phyloP scores from a whole-genome alignment of 2,329 filamentous ascomycete genomes.

The Scedosporium boydii region DNA sequence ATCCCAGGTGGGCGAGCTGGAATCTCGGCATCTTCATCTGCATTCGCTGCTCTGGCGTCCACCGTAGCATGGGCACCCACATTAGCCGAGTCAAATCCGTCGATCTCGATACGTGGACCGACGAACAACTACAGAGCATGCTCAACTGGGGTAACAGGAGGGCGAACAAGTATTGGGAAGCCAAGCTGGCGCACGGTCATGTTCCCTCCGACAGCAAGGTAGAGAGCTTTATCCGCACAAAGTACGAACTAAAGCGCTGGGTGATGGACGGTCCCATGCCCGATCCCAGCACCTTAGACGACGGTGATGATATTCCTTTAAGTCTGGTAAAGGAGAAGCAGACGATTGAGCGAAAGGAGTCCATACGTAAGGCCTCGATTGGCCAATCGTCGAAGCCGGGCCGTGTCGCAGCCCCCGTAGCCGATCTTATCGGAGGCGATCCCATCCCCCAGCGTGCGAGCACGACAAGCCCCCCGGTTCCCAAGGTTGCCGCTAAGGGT shows the following conservation, averaged over 20 bases:
- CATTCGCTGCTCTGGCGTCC: slow-evolving; percentile 96
- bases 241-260: slow-evolving; percentile 98
- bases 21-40: slow-evolving; percentile 96
- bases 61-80: slow-evolving; percentile 97
- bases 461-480: slow-evolving; percentile 57
- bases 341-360: slow-evolving; percentile 49
- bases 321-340: slow-evolving; percentile 59
- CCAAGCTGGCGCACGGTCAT: slow-evolving; percentile 83
- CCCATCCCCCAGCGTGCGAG: slow-evolving; percentile 60
- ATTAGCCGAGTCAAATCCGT: slow-evolving; percentile 98
- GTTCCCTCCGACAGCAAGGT: slow-evolving; percentile 95
- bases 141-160: slow-evolving; percentile 91
- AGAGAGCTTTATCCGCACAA: slow-evolving; percentile 98
- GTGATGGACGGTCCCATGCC: slow-evolving; percentile 97
- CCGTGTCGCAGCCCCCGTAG: slow-evolving; percentile 36
- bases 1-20: slow-evolving; percentile 98
- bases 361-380: slow-evolving; percentile 50
- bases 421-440: slow-evolving; percentile 77
- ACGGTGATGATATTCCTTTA: slow-evolving; percentile 70
- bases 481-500: slow-evolving; percentile 45
- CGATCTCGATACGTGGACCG: slow-evolving; percentile 96
- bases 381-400: slow-evolving; percentile 29
- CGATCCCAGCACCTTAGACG: slow-evolving; percentile 81
- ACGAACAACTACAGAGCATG: slow-evolving; percentile 92
- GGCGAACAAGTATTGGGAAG: slow-evolving; percentile 98